Evolutionary conservation across 2,329 filamentous ascomycete species (phyloP).

Genomic region (Blumeria graminis): DNA sequence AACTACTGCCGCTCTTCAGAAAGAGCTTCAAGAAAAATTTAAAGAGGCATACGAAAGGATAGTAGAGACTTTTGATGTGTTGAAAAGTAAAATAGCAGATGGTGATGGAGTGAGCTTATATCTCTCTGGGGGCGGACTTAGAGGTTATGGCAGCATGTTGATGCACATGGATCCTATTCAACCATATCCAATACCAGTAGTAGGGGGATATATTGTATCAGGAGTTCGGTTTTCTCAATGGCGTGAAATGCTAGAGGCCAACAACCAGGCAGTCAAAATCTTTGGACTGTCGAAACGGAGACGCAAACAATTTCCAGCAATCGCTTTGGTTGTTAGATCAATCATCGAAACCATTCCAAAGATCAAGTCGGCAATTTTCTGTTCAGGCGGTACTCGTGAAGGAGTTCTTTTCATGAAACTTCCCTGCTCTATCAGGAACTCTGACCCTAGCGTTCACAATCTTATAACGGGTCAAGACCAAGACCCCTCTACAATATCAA

Average conservation of each 20-base stretch:
- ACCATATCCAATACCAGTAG: constrained; percentile 63
- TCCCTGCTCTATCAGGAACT: constrained; percentile 29
- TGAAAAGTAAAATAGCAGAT: constrained; percentile 21
- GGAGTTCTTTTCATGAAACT: constrained; percentile 57
- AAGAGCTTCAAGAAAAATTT: constrained; percentile 28
- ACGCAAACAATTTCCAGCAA: constrained; percentile 61
- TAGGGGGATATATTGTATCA: constrained; percentile 52
- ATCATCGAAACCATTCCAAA: constrained; percentile 44
- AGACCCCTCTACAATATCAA: constrained; percentile 18
- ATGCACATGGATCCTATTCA: constrained; percentile 51
- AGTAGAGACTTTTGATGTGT: constrained; percentile 23
- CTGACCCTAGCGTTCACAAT: constrained; percentile 26
- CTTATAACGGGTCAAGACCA: neutral
- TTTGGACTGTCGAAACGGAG: constrained; percentile 64
- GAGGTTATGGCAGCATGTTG: constrained; percentile 74
- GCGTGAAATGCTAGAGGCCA: constrained; percentile 25
- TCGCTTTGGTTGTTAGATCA: constrained; percentile 55
- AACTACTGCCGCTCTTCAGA: constrained; percentile 20
- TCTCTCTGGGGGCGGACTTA: constrained; percentile 72
- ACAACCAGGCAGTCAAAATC: constrained; percentile 29
- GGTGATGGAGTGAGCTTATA: constrained; percentile 42
- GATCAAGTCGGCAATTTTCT: constrained; percentile 57
- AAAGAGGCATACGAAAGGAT: constrained; percentile 32
- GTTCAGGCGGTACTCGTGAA: constrained; percentile 68
- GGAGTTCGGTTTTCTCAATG: constrained; percentile 34